Evolutionary conservation across 129 eudicot genomes (phyloP), one percentile per base, ranked within the genome.

Genomic region (Erigeron canadensis): DNA sequence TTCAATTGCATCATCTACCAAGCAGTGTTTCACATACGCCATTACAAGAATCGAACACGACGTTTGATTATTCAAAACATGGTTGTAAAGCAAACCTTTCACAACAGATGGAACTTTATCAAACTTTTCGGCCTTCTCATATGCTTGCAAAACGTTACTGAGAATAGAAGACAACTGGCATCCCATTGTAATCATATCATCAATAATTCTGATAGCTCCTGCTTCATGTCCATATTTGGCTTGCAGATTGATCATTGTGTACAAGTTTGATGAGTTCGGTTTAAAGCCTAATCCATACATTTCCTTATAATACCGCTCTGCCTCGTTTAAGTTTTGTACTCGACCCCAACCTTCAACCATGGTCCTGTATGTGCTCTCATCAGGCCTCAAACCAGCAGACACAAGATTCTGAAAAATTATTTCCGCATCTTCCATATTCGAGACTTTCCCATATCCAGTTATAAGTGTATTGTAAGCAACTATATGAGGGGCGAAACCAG

Each of bases 281-380:
- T 68, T 82, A 51, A 82, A 86, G 17, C 87, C 93, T 51, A 75
- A 76, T 5, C 54, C 63, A 66, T 62, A 76, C 65, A 94, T 88
- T 77, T 84, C 81, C 54, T 61, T 78, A 78, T 82, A 94, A 71
- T 86, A 87, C 84, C 76, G 48, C 11, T 84, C 79, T 10, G 95
- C 97, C 75, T 79, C 83, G 57, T 77, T 70, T 53, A 85, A 80
- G 53, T 86, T 84, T 15, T 81, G 86, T 19, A 75, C 81, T 71
- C 93, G 81, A 61, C 97, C 97, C 90, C 96, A 94, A 18, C 98
- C 98, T 90, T 94, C 98, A 63, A 94, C 79, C 90, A 94, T 85
- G 47, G 97, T 87, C 76, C 98, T 87, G 80, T 80, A 87, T 23
- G 91, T 94, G 55, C 91, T 82, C 71, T 90, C 97, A 83, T 94